Evolutionary conservation across 305 asterid species (phyloP).

Genomic region (Fraxinus baroniana): DNA sequence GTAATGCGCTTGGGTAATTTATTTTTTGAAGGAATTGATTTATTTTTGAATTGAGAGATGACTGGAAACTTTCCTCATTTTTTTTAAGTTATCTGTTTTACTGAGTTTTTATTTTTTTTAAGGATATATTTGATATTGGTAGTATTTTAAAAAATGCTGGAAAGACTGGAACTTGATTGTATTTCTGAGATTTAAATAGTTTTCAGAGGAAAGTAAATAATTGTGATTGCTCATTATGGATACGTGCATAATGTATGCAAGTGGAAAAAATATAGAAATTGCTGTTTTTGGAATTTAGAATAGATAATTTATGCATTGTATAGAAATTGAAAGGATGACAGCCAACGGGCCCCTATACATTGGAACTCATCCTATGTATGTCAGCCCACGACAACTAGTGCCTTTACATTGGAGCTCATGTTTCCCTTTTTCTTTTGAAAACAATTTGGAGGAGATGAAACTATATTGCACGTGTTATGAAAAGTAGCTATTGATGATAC

Average conservation of each 20-base stretch:
- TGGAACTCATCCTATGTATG: not conserved
- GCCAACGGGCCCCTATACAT: not conserved
- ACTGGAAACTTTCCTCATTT: not conserved
- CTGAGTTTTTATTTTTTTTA: not conserved
- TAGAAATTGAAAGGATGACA: not conserved
- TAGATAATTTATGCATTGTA: not conserved
- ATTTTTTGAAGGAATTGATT: not conserved
- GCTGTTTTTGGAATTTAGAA: not conserved
- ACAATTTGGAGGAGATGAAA: not conserved
- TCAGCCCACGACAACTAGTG: not conserved
- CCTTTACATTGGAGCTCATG: not conserved
- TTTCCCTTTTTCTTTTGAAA: not conserved
- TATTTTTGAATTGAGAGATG: not conserved
- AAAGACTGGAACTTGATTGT: not conserved
- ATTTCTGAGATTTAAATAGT: not conserved
- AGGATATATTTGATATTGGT: not conserved
- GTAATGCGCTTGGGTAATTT: not conserved
- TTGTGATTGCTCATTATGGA: not conserved
- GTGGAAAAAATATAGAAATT: not conserved
- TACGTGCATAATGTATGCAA: not conserved
- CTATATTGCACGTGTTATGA: not conserved
- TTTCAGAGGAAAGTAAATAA: not conserved
- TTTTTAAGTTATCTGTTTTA: not conserved
- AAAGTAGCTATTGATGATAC: not conserved
- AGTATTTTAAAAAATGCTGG: not conserved